A percentile compares a stretch with the other conserved stretches of the same genome.
Conservation (phyloP, 2,329 filamentous ascomycete species). For the Cladosporium sp. region DNA sequence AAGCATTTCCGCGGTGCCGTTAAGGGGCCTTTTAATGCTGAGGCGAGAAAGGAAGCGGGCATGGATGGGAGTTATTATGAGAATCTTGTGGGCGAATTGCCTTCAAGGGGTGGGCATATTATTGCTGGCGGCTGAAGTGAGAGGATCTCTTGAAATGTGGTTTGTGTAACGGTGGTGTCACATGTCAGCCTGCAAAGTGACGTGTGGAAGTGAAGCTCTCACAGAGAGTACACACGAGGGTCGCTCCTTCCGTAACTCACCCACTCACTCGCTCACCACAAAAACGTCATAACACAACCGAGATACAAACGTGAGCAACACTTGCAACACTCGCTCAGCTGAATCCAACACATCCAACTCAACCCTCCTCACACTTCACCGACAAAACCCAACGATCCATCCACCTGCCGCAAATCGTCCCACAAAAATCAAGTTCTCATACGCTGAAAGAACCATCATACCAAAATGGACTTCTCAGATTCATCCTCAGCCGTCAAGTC, state of each 20-base stretch:
- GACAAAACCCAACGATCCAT: neutral
- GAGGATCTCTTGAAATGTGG: no score
- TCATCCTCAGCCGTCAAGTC: neutral
- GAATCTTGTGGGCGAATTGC: conserved; percentile 9
- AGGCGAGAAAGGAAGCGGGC: conserved; percentile 14
- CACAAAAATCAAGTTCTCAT: no score
- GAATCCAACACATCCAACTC: no score
- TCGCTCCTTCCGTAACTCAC: neutral
- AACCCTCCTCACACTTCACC: no score
- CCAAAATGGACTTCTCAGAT: no score
- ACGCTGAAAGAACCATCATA: no score
- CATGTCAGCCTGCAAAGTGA: neutral
- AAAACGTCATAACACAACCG: neutral
- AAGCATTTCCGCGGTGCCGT: conserved; percentile 15
- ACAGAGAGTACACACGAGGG: neutral
- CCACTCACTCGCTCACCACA: neutral
- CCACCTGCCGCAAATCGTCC: no score
- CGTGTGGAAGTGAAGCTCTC: no score
- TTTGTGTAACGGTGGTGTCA: neutral
- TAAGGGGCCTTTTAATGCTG: conserved; percentile 16
- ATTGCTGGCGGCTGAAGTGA: conserved; percentile 14
- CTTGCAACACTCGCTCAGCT: neutral
- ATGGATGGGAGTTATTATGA: conserved; percentile 16
- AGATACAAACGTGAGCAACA: neutral
- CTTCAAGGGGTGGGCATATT: conserved; percentile 11